phyloP scores from a whole-genome alignment of 805 yeast genomes.

The Jamesozyma piceae region DNA sequence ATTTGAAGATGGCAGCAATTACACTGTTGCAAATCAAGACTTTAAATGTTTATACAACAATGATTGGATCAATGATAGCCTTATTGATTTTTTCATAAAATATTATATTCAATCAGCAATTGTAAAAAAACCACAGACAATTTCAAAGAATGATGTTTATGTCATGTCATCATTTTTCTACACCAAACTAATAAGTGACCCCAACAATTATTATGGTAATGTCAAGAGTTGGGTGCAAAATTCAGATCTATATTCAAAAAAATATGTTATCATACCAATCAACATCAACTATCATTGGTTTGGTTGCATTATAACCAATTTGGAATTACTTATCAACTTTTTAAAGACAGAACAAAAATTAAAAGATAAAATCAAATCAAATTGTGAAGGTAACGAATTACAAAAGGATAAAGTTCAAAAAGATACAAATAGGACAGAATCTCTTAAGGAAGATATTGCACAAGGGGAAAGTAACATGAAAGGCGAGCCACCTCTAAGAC shows the following conservation, averaged over 20 bases:
- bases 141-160: conserved; percentile 33
- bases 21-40: conserved; percentile 58
- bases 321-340: conserved; percentile 24
- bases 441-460: background rate
- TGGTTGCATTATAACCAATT: conserved; percentile 60
- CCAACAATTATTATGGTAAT: conserved; percentile 42
- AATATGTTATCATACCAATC: conserved; percentile 67
- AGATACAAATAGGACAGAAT: background rate
- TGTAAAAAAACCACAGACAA: conserved; percentile 17
- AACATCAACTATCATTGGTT: conserved; percentile 84
- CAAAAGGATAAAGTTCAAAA: background rate
- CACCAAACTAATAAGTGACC: conserved; percentile 44
- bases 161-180: conserved; percentile 80
- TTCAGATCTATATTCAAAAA: conserved; percentile 49
- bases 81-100: conserved; percentile 75
- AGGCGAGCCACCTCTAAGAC: background rate
- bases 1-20: conserved; percentile 45
- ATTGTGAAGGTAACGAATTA: background rate
- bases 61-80: conserved; percentile 83
- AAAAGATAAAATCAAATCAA: background rate
- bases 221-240: conserved; percentile 74
- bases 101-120: conserved; percentile 39
- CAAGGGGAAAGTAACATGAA: background rate
- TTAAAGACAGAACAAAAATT: conserved; percentile 3
- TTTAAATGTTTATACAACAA: conserved; percentile 69